Evolutionary conservation across 495 filamentous ascomycete genomes (phyloP).

Genomic region (Penicillium pulvis): DNA sequence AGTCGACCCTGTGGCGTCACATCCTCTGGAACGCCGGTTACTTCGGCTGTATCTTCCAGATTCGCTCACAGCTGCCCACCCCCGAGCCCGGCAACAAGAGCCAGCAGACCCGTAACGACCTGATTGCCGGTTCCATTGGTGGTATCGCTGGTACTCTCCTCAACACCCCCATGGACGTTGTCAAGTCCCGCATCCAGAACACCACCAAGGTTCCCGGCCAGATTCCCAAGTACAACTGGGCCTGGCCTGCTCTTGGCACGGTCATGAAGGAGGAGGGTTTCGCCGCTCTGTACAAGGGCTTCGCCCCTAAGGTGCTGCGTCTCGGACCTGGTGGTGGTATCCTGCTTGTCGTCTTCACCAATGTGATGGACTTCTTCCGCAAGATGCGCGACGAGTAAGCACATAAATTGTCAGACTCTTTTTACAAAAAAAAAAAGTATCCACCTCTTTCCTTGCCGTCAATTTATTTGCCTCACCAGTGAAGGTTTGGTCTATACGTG

Average conservation of each 20-base stretch:
- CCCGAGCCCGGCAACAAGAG: constrained; percentile 69
- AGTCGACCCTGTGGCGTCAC: constrained; percentile 96
- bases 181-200: constrained; percentile 98
- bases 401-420: background rate
- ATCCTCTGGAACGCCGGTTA: constrained; percentile 97
- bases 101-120: constrained; percentile 79
- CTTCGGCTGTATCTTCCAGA: constrained; percentile 98
- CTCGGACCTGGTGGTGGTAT: constrained; percentile 90
- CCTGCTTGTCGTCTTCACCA: constrained; percentile 87
- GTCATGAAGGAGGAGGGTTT: constrained; percentile 95
- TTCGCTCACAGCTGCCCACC: constrained; percentile 78
- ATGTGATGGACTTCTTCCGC: constrained; percentile 90
- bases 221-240: constrained; percentile 96
- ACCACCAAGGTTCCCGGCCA: constrained; percentile 75
- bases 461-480: background rate
- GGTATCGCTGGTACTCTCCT: constrained; percentile 91
- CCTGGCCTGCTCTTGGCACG: constrained; percentile 78
- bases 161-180: constrained; percentile 97
- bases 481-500: background rate
- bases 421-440: constrained; percentile 1
- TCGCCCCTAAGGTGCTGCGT: constrained; percentile 91
- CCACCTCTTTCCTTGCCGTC: background rate
- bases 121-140: constrained; percentile 83
- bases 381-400: constrained; percentile 45
- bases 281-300: constrained; percentile 92